Percentiles rank a stretch among this genome's conserved stretches.
Evolutionary conservation across 805 yeast genomes (phyloP).

Genomic region (Monosporozyma servazzii): DNA sequence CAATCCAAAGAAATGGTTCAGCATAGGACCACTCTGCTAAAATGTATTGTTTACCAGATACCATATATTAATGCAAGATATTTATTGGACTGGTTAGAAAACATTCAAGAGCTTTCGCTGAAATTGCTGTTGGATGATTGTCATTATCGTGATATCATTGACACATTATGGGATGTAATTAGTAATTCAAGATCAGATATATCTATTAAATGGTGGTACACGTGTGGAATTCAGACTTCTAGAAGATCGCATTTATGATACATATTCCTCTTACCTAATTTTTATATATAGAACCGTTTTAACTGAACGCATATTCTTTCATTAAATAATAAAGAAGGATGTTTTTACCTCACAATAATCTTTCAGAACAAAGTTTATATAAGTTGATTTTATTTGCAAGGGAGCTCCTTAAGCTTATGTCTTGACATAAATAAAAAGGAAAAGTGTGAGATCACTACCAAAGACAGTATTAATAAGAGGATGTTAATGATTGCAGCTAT

Average conservation of each 20-base stretch:
- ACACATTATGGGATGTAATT: conserved; percentile 17
- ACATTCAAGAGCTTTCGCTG: conserved; percentile 12
- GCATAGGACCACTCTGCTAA: conserved; percentile 9
- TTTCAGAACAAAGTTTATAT: no score
- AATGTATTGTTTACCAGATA: conserved; percentile 19
- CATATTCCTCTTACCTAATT: neutral
- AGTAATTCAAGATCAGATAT: conserved; percentile 11
- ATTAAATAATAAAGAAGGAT: neutral
- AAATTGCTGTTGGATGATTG: neutral
- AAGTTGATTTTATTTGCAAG: neutral
- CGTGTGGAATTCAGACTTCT: neutral
- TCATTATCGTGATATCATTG: conserved; percentile 7
- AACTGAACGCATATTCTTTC: neutral
- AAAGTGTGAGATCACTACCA: no score
- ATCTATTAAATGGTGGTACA: conserved; percentile 26
- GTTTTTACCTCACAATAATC: no score
- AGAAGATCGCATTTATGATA: neutral
- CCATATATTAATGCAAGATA: conserved; percentile 10
- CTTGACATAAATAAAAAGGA: no score
- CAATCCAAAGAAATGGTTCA: conserved; percentile 2
- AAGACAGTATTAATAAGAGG: no score
- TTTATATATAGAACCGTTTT: neutral
- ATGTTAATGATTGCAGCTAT: no score
- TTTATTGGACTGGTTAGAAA: conserved; percentile 20
- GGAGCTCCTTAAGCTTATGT: no score